Conservation (phyloP, 2,329 filamentous ascomycete genomes). For the Byssothecium circinans region DNA sequence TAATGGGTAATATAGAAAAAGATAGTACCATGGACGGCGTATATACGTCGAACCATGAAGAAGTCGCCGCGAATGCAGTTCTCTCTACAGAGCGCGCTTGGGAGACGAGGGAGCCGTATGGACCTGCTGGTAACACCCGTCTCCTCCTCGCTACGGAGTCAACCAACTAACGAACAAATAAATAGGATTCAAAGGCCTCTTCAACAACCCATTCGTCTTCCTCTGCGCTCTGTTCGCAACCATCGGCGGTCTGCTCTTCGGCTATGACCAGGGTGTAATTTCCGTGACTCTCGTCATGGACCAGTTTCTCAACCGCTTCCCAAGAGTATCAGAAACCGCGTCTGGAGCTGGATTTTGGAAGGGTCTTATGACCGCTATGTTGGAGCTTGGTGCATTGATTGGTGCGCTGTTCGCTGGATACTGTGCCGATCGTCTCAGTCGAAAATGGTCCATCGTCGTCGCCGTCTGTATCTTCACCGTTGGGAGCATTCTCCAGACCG, state of each 20-base stretch:
- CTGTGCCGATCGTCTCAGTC: slow-evolving; percentile 56
- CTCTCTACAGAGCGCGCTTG: slow-evolving; percentile 12
- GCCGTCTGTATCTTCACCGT: slow-evolving; percentile 56
- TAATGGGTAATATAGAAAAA: slow-evolving; percentile 12
- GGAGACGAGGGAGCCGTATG: slow-evolving; percentile 33
- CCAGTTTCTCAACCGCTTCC: slow-evolving; percentile 52
- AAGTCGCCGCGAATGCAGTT: slow-evolving; percentile 17
- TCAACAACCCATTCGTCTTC: slow-evolving; percentile 53
- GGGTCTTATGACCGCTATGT: slow-evolving; percentile 56
- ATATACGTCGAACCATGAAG: slow-evolving; percentile 23
- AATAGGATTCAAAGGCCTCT: slow-evolving; percentile 51
- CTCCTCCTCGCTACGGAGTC: not conserved
- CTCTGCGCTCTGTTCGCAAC: slow-evolving; percentile 56
- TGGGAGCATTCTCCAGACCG: slow-evolving; percentile 56
- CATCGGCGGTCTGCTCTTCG: slow-evolving; percentile 54
- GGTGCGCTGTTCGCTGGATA: slow-evolving; percentile 45
- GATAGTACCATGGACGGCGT: slow-evolving; percentile 21
- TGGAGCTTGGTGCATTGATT: slow-evolving; percentile 55
- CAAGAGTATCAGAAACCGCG: slow-evolving; percentile 46
- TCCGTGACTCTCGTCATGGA: slow-evolving; percentile 56
- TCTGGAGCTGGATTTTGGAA: slow-evolving; percentile 50
- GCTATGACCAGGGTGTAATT: slow-evolving; percentile 53
- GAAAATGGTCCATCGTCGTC: slow-evolving; percentile 56
- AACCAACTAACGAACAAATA: slow-evolving; percentile 1
- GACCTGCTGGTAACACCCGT: slow-evolving; percentile 27